Percentiles rank a stretch among this genome's conserved stretches.
Conservation (phyloP, 2,329 filamentous ascomycete genomes). For the Penicillium sp. region DNA sequence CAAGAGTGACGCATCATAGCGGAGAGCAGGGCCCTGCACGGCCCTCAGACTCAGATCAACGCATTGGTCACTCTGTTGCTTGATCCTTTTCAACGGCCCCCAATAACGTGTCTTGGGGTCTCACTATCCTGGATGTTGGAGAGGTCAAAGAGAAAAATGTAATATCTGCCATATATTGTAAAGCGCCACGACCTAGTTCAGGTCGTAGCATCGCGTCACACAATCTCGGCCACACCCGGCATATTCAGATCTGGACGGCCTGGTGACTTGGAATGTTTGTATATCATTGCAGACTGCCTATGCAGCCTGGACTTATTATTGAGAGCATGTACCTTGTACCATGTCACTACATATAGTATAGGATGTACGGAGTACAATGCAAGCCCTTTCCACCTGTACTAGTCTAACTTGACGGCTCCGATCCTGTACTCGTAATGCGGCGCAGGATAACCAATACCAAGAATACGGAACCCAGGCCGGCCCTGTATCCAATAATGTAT, state of each 20-base stretch:
- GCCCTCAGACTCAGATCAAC: not conserved
- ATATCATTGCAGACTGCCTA: not conserved
- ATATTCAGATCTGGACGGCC: constrained; percentile 22
- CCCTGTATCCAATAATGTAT: not conserved
- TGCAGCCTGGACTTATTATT: not conserved
- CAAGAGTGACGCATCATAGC: not conserved
- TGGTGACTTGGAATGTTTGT: constrained; percentile 5
- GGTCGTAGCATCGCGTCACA: constrained; percentile 18
- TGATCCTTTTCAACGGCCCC: constrained; percentile 12
- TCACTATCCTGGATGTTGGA: not conserved
- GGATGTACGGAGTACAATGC: not conserved
- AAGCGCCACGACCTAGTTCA: constrained; percentile 1
- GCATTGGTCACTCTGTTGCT: constrained; percentile 3
- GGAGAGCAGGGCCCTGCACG: not conserved
- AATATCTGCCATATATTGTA: not conserved
- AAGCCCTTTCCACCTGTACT: not conserved
- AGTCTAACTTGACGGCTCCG: not conserved
- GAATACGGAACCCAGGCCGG: not conserved
- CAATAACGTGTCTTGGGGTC: constrained; percentile 14
- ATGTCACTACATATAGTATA: not conserved
- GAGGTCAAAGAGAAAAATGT: not conserved
- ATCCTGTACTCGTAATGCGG: not conserved
- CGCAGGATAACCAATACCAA: not conserved
- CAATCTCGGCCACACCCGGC: constrained; percentile 12
- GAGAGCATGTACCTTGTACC: not conserved